Base-by-base conservation (phyloP, 352 stramenopile species). In the Phytopythium mirpurense region DNA sequence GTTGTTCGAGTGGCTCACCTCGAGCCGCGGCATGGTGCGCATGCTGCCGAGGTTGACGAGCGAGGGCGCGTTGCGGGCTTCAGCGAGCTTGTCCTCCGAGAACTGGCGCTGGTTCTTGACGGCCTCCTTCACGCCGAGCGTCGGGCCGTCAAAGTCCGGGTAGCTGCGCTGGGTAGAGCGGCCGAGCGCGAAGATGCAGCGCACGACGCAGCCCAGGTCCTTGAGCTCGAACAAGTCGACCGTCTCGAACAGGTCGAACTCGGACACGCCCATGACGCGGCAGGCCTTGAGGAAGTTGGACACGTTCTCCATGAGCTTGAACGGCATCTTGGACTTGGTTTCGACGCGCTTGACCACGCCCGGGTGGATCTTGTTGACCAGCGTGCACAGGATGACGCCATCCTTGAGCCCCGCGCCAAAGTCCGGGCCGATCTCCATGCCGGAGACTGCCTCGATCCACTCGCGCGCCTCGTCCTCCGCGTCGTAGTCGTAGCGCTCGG, bases 271-370 rank as follows among this genome's bases (percentile, higher is more conserved):
- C 51, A 97, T 86, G 29, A 67, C 65, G 47, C 86, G 82, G 51
- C 86, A 95, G 15, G 77, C 87, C 54, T 80, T 78, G 54, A 96
- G 56, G 57, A 96, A 97, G 21, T 67, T 64, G 45, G 82, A 88
- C 36, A 97, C 84, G 57, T 96, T 96, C 61, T 97, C 88, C 87
- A 96, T 96, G 51, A 94, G 80, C 75, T 96, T 96, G 71, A 97
- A 97, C 15, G 86, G 79, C 79, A 96, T 90, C 53, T 74, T 89
- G 18, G 85, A 96, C 57, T 91, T 83, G 46, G 64, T 87, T 63
- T 94, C 80, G 32, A 95, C 72, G 57, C 83, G 79, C 54, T 62
- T 65, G 19, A 95, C 69, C 14, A 87, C 51, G 46, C 65, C 66
- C 16, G 79, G 67, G 42, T 91, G 65, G 54, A 96, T 87, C 59